Conservation (phyloP, 2,329 filamentous ascomycete genomes). For the Aspergillus fumigatiaffinis region DNA sequence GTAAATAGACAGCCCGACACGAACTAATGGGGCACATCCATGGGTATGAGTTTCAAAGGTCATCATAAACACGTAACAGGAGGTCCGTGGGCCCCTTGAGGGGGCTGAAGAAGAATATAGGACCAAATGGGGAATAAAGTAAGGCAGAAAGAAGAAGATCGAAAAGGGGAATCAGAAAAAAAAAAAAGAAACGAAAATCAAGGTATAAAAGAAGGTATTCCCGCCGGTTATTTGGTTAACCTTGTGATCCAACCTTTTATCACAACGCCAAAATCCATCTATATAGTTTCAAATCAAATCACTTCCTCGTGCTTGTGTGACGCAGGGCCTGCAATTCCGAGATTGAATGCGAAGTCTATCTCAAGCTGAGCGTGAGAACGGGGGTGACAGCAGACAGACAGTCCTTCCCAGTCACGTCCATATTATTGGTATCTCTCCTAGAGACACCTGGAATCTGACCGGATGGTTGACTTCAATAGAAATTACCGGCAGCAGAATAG, state of each 20-base stretch:
- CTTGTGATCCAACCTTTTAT: conserved; percentile 13
- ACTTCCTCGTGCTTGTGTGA: neutral
- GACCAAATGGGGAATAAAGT: conserved; percentile 2
- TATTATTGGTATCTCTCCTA: conserved; percentile 23
- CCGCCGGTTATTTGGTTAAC: neutral
- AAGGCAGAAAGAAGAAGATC: conserved; percentile 4
- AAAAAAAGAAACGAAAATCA: neutral
- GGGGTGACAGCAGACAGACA: conserved; percentile 3
- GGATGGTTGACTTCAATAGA: conserved; percentile 26
- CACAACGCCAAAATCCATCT: conserved; percentile 25
- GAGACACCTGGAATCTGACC: conserved; percentile 29
- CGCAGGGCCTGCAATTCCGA: neutral
- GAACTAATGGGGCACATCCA: conserved; percentile 10
- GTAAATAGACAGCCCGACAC: conserved; percentile 2
- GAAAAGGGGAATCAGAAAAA: neutral
- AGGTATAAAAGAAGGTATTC: conserved; percentile 8
- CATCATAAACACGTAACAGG: conserved; percentile 20
- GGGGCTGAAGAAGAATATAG: conserved; percentile 4
- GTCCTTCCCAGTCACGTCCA: conserved; percentile 27
- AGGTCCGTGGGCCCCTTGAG: neutral
- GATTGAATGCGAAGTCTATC: neutral
- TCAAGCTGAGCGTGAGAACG: neutral
- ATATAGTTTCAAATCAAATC: conserved; percentile 8
- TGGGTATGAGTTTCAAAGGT: conserved; percentile 17
- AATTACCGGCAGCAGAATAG: conserved; percentile 29